Conservation (phyloP, 495 filamentous ascomycete species). For the Penicillium cataractarum region DNA sequence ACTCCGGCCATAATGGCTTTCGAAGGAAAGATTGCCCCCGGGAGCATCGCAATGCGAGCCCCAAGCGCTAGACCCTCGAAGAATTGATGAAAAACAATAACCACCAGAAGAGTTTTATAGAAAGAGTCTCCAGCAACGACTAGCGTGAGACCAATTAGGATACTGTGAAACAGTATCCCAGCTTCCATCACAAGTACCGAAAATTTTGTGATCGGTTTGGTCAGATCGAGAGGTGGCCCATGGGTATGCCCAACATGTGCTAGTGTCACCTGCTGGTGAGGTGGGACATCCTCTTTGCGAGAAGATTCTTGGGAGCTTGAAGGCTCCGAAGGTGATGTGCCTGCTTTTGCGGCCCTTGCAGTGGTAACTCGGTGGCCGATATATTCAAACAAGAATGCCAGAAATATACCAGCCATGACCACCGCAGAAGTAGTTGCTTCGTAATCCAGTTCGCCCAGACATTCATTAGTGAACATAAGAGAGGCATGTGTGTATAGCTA, state of each 20-base stretch:
- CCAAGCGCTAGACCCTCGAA: constrained; percentile 74
- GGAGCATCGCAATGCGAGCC: constrained; percentile 71
- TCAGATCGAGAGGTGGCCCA: constrained; percentile 28
- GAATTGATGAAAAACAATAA: constrained; percentile 73
- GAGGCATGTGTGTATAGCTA: constrained; percentile 66
- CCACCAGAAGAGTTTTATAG: constrained; percentile 72
- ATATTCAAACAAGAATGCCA: constrained; percentile 65
- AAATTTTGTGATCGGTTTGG: constrained; percentile 51
- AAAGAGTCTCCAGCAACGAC: constrained; percentile 45
- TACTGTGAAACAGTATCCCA: constrained; percentile 74
- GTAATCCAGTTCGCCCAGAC: constrained; percentile 61
- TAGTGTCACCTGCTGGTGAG: constrained; percentile 18
- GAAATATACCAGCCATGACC: constrained; percentile 66
- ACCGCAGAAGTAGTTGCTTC: constrained; percentile 65
- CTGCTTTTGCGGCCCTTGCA: constrained; percentile 18
- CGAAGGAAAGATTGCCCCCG: constrained; percentile 47
- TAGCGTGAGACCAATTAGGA: constrained; percentile 46
- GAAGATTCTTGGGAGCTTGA: constrained; percentile 5
- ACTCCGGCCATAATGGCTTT: constrained; percentile 42
- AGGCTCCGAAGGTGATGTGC: not conserved
- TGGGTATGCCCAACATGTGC: constrained; percentile 37
- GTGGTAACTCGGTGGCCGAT: constrained; percentile 54
- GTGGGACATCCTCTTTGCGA: constrained; percentile 10
- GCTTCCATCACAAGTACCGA: constrained; percentile 67
- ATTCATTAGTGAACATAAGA: constrained; percentile 66